Percentiles rank a stretch among this genome's conserved stretches.
These are phyloP conservation scores for Lipomyces sp. DNA, from an alignment of 805 yeast species.

Conservation along the genomic window DNA sequence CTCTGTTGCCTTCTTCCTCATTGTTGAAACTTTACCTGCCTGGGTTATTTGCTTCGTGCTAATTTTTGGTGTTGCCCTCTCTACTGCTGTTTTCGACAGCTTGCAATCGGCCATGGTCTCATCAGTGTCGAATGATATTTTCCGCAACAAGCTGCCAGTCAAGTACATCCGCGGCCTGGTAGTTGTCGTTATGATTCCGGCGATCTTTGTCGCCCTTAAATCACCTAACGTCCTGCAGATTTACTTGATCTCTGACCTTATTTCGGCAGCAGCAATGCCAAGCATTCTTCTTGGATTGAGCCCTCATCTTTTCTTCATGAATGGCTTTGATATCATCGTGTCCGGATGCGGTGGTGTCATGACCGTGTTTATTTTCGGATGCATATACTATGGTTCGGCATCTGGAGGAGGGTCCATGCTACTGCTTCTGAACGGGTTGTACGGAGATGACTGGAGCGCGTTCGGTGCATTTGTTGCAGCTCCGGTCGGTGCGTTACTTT, in stretches of 20 bases:
- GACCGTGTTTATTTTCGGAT: conserved; percentile 81
- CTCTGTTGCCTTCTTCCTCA: conserved; percentile 69
- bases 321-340: conserved; percentile 78
- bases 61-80: conserved; percentile 71
- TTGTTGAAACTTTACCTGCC: conserved; percentile 72
- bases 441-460: conserved; percentile 86
- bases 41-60: conserved; percentile 87
- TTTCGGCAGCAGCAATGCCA: conserved; percentile 86
- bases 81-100: conserved; percentile 89
- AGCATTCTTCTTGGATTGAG: conserved; percentile 79
- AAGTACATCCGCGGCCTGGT: conserved; percentile 72
- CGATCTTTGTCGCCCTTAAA: conserved; percentile 79
- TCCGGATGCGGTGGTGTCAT: conserved; percentile 85
- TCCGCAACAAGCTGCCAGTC: conserved; percentile 76
- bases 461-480: conserved; percentile 94
- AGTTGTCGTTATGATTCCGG: conserved; percentile 79
- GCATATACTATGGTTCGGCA: conserved; percentile 74
- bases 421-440: conserved; percentile 68
- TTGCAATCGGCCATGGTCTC: conserved; percentile 88
- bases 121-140: conserved; percentile 84
- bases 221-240: conserved; percentile 85
- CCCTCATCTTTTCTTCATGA: conserved; percentile 65
- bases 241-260: conserved; percentile 86
- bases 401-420: conserved; percentile 76
- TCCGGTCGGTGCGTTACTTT: conserved; percentile 75